Percentiles rank a stretch among this genome's conserved stretches.
Evolutionary conservation across 78 protist genomes (phyloP).

Genomic region (Dictyostelium brefeldianum): DNA sequence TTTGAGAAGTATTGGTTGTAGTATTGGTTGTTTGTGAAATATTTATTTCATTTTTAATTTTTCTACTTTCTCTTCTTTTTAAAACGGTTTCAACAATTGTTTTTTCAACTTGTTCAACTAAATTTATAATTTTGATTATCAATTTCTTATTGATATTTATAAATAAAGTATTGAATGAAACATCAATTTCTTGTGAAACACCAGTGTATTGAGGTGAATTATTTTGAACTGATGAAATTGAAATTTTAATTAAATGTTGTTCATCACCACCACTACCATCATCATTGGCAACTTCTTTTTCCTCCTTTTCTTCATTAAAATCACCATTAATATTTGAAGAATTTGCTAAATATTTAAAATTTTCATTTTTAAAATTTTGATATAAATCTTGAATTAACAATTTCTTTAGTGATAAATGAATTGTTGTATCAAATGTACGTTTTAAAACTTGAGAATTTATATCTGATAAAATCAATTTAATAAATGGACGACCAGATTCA

Average conservation of each 20-base stretch:
- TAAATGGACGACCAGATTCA: slow-evolving; percentile 55
- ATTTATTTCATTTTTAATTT: background rate
- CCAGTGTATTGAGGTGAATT: slow-evolving; percentile 71
- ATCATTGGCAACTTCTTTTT: background rate
- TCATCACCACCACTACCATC: background rate
- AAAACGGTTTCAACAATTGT: slow-evolving; percentile 21
- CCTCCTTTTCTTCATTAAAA: background rate
- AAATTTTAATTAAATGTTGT: slow-evolving; percentile 38
- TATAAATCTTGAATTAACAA: slow-evolving; percentile 58
- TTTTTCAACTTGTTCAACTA: slow-evolving; percentile 1
- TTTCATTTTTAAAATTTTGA: slow-evolving; percentile 16
- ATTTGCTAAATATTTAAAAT: slow-evolving; percentile 41
- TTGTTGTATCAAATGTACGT: slow-evolving; percentile 55
- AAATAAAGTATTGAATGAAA: slow-evolving; percentile 42
- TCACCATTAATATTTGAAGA: background rate
- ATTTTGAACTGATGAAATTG: slow-evolving; percentile 47
- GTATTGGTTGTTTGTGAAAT: background rate
- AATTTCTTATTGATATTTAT: slow-evolving; percentile 46
- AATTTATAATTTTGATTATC: slow-evolving; percentile 22
- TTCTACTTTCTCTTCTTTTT: slow-evolving; percentile 9
- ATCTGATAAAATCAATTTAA: slow-evolving; percentile 50
- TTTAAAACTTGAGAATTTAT: slow-evolving; percentile 48
- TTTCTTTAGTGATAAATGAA: slow-evolving; percentile 32
- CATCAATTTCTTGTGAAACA: slow-evolving; percentile 65
- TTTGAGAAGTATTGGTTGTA: background rate